Evolutionary conservation across 2,329 filamentous ascomycete genomes (phyloP).

Genomic region (Plectosphaerella sp.): DNA sequence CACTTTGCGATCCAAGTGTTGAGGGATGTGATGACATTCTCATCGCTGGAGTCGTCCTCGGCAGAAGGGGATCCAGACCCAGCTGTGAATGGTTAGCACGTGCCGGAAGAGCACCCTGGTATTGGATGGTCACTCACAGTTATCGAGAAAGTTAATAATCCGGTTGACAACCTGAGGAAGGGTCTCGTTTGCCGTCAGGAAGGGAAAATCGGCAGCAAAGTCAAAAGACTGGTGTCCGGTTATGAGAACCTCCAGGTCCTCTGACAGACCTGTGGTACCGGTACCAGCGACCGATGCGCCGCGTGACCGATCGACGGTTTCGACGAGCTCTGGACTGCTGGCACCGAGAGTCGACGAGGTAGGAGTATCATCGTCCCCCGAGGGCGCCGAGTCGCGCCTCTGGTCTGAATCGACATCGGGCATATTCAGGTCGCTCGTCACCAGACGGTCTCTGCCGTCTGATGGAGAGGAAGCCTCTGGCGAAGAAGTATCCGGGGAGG

Average conservation of each 20-base stretch:
- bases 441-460: constrained; percentile 8
- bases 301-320: constrained; percentile 34
- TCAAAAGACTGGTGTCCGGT: constrained; percentile 23
- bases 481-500: background rate
- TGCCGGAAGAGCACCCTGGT: no score
- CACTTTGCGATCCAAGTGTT: constrained; percentile 47
- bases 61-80: constrained; percentile 15
- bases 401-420: background rate
- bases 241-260: constrained; percentile 19
- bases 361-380: constrained; percentile 12
- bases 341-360: constrained; percentile 32
- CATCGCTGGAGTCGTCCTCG: constrained; percentile 21
- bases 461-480: background rate
- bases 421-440: background rate
- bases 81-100: no score
- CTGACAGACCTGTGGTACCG: constrained; percentile 11
- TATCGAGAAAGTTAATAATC: constrained; percentile 29
- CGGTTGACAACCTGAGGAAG: constrained; percentile 26
- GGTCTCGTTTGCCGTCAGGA: constrained; percentile 19
- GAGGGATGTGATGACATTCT: constrained; percentile 38
- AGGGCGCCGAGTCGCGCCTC: background rate
- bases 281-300: constrained; percentile 20
- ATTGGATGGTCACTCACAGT: constrained; percentile 16
- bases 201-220: constrained; percentile 44
- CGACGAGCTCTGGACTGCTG: constrained; percentile 36